These are phyloP conservation scores for Vanrija sp. DNA, from an alignment of 1,284 basidiomycete species.

Conservation along the genomic window DNA sequence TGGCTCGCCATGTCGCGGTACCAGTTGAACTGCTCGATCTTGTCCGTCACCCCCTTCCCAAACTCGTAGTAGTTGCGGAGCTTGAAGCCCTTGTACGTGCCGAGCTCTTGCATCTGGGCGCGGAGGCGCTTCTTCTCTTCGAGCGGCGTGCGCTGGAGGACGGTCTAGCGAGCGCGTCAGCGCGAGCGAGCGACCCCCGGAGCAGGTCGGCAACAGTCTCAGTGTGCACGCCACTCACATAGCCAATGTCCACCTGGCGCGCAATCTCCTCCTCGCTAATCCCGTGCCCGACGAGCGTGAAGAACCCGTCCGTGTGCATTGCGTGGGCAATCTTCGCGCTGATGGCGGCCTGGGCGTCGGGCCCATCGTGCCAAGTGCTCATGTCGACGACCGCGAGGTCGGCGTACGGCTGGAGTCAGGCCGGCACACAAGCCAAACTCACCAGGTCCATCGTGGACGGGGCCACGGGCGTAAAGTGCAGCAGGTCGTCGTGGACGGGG, in stretches of 20 bases:
- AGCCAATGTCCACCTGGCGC: slow-evolving; percentile 25
- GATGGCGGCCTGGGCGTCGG: slow-evolving; percentile 7
- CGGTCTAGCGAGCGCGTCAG: slow-evolving; percentile 10
- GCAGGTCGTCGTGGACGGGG: neutral
- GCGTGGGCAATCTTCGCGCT: slow-evolving; percentile 15
- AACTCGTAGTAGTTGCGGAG: slow-evolving; percentile 27
- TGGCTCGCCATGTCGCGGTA: slow-evolving; percentile 20
- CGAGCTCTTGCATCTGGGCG: slow-evolving; percentile 16
- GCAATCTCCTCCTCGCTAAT: slow-evolving; percentile 18
- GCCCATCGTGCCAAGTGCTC: slow-evolving; percentile 13
- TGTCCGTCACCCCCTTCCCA: slow-evolving; percentile 26
- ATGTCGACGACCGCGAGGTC: slow-evolving; percentile 21
- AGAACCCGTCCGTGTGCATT: slow-evolving; percentile 23
- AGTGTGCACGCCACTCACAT: slow-evolving; percentile 13
- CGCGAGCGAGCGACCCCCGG: too few species aligned
- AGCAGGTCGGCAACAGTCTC: too few species aligned
- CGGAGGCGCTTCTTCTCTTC: slow-evolving; percentile 19
- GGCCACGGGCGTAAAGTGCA: slow-evolving; percentile 12
- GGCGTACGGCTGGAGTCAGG: slow-evolving; percentile 16
- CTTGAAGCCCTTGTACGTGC: slow-evolving; percentile 22
- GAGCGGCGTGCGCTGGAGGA: slow-evolving; percentile 16
- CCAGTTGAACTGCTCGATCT: slow-evolving; percentile 32
- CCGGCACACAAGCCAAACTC: neutral
- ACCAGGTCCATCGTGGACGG: slow-evolving; percentile 6
- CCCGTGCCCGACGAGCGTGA: slow-evolving; percentile 13